These are phyloP conservation scores for Trichosporon asahii DNA, from an alignment of 1,284 basidiomycete species.

Conservation along the genomic window DNA sequence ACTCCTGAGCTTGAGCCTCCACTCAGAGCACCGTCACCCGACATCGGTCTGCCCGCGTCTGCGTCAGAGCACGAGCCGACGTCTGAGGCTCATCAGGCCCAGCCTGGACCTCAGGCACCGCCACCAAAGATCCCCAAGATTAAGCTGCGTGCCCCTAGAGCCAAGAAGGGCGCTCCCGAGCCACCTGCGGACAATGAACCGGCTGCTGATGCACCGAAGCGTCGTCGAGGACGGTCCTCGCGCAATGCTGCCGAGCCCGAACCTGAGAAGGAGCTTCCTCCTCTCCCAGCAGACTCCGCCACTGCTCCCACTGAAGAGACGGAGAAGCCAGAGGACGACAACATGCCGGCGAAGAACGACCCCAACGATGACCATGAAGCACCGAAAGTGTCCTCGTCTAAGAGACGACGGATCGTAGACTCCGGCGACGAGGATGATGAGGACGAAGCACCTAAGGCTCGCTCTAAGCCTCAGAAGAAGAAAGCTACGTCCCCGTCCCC, in stretches of 20 bases:
- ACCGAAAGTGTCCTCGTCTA: neutral
- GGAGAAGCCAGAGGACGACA: neutral
- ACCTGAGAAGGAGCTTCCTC: neutral
- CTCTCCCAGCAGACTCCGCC: neutral
- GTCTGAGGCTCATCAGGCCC: neutral
- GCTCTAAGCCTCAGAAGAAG: neutral
- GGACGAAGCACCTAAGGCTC: neutral
- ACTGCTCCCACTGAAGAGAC: neutral
- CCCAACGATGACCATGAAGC: neutral
- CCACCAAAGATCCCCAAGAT: constrained; percentile 1
- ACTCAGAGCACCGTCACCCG: constrained; percentile 3
- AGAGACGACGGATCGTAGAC: neutral
- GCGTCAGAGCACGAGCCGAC: neutral
- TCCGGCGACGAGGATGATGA: neutral
- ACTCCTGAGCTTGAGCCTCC: constrained; percentile 6
- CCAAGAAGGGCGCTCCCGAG: neutral
- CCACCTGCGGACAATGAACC: neutral
- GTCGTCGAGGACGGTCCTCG: neutral
- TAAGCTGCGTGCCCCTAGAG: neutral
- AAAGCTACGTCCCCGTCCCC: neutral
- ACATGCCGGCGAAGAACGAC: neutral
- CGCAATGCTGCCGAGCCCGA: neutral
- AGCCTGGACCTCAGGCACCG: neutral
- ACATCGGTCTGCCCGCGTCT: neutral
- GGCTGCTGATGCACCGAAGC: neutral